phyloP scores from a whole-genome alignment of 768 basidiomycete genomes.

The Russula vinacea region DNA sequence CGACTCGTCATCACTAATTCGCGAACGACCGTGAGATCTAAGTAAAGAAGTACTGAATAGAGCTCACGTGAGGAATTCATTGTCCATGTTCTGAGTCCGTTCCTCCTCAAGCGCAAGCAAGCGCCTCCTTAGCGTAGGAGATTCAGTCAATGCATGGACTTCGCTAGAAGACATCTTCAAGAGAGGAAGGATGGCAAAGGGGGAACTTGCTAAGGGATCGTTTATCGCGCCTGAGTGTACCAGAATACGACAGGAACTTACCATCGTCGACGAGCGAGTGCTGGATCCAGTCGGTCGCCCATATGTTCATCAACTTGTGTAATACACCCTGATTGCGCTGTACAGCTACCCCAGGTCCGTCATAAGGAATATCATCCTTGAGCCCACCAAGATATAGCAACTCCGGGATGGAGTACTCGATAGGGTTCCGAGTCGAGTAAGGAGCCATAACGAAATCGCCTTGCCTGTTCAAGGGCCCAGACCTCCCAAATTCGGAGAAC shows the following conservation, averaged over 20 bases:
- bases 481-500: conserved; percentile 76
- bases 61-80: conserved; percentile 47
- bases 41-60: conserved; percentile 8
- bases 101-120: conserved; percentile 51
- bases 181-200: conserved; percentile 80
- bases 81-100: conserved; percentile 39
- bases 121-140: conserved; percentile 57
- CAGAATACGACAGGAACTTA: conserved; percentile 37
- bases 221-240: conserved; percentile 19
- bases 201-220: conserved; percentile 39
- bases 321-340: conserved; percentile 52
- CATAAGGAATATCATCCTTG: conserved; percentile 57
- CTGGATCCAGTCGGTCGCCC: conserved; percentile 80
- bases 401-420: conserved; percentile 71
- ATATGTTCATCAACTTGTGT: conserved; percentile 79
- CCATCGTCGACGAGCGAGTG: conserved; percentile 64
- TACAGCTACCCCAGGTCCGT: conserved; percentile 46
- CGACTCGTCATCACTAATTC: conserved; percentile 19
- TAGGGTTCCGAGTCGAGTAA: conserved; percentile 86
- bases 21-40: not conserved
- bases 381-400: conserved; percentile 75
- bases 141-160: conserved; percentile 55
- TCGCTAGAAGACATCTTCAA: conserved; percentile 62
- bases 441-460: conserved; percentile 78
- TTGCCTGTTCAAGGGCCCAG: conserved; percentile 81